A percentile compares a stretch with the other conserved stretches of the same genome.
Conservation (phyloP, 1,284 basidiomycete genomes). For the Naganishia cerealis region DNA sequence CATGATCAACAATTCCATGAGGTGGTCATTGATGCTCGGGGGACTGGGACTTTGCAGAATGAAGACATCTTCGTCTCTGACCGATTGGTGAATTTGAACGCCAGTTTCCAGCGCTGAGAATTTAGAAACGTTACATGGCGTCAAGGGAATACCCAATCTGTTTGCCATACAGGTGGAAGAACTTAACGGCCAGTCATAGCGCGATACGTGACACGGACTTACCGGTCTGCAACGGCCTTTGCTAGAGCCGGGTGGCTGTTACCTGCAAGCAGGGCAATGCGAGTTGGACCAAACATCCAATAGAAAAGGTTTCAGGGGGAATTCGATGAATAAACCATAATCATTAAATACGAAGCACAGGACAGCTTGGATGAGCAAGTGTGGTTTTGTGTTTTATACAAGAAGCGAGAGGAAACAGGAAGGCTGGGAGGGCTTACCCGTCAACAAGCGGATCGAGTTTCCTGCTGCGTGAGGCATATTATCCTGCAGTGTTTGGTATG, state of each 20-base stretch:
- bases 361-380: constrained; percentile 8
- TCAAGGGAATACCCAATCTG: constrained; percentile 87
- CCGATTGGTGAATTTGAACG: constrained; percentile 88
- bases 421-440: constrained; percentile 63
- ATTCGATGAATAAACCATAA: not conserved
- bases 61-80: constrained; percentile 96
- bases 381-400: constrained; percentile 21
- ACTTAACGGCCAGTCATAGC: not conserved
- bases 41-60: constrained; percentile 72
- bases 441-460: constrained; percentile 88
- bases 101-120: constrained; percentile 95
- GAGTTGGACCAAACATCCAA: not conserved
- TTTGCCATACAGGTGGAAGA: constrained; percentile 28
- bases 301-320: constrained; percentile 6
- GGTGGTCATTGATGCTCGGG: constrained; percentile 55
- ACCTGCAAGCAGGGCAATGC: constrained; percentile 60
- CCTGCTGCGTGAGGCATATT: constrained; percentile 64
- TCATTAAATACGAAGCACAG: constrained; percentile 16
- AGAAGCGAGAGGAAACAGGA: constrained; percentile 35
- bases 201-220: constrained; percentile 54
- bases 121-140: constrained; percentile 86
- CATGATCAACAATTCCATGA: constrained; percentile 59
- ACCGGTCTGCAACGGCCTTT: constrained; percentile 89
- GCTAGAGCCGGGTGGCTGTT: constrained; percentile 98
- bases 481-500: constrained; percentile 11